These are phyloP conservation scores for Ogataea ramenticola DNA, from an alignment of 805 yeast species.

Conservation along the genomic window DNA sequence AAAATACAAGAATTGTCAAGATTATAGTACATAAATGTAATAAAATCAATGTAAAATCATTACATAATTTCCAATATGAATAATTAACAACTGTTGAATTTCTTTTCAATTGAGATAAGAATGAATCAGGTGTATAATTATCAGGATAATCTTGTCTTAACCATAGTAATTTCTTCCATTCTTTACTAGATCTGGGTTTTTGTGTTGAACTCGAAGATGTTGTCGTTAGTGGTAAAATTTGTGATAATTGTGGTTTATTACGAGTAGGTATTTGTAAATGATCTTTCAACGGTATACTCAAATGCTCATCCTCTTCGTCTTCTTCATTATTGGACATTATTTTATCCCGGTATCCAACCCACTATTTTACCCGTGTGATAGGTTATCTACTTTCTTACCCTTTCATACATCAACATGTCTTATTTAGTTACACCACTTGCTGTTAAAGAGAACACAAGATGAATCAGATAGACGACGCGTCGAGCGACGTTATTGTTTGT, in stretches of 20 bases:
- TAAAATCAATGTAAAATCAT: constrained; percentile 63
- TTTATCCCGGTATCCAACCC: no score
- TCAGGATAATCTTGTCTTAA: constrained; percentile 82
- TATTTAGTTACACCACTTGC: no score
- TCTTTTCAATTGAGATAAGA: constrained; percentile 70
- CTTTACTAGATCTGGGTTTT: background rate
- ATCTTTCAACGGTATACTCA: no score
- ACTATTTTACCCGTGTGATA: no score
- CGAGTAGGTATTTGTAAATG: background rate
- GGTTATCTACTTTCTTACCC: no score
- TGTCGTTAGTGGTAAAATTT: no score
- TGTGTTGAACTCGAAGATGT: background rate
- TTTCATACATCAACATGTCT: no score
- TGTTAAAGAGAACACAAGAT: no score
- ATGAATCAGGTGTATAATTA: constrained; percentile 78
- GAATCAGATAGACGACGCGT: no score
- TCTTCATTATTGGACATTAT: no score
- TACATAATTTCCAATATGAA: constrained; percentile 53
- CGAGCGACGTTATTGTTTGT: no score
- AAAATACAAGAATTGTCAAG: constrained; percentile 61
- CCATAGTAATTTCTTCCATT: constrained; percentile 86
- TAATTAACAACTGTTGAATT: constrained; percentile 69
- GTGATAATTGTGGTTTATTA: background rate
- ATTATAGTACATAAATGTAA: constrained; percentile 59
- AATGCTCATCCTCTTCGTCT: no score